Evolutionary conservation across 768 basidiomycete species (phyloP), one percentile per base, ranked within the genome.

Genomic region (Kwoniella newhampshirensis): DNA sequence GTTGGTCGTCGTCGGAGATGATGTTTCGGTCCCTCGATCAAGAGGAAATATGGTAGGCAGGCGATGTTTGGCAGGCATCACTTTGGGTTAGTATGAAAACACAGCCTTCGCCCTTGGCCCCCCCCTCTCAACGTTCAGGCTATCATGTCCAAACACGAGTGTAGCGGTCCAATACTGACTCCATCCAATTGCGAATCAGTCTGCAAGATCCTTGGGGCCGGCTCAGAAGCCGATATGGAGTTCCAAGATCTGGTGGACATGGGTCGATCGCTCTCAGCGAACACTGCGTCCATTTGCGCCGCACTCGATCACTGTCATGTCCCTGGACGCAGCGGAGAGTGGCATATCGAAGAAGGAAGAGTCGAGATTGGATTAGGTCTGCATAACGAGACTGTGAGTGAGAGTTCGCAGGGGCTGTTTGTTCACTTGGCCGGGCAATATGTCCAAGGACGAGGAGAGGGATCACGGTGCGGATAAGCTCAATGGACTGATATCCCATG

Each of bases 241-340:
- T 83, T 93, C 27, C 81, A 87, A 37, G 81, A 86, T 46, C 87
- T 93, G 5, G 82, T 86, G 70, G 69, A 77, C 41, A 71, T 85
- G 15, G 87, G 89, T 0, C 80, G 86, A 64, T 86, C 84, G 77
- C 80, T 84, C 21, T 80, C 88, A 0, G 77, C 80, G n/a, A 82
- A 82, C 51, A 79, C 90, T 25, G 89, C 81, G 3, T 92, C 91
- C 11, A 84, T 93, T 54, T 90, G 91, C 30, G 88, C 87, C 37
- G 89, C 88, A 23, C 80, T 92, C 28, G 90, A 91, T 45, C 91
- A 94, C 72, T 89, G 88, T 57, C 91, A 91, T 77, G 90, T 90
- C 74, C 84, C 83, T n/a, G 82, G 82, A 18, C 87, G 91, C 48
- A 91, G 89, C 4, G 84, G 84, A 0, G 75, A 83, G 32, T 81